A percentile compares a stretch with the other conserved stretches of the same genome.
These are phyloP conservation scores for Daldinia decipiens DNA, from an alignment of 495 filamentous ascomycete species.

Conservation along the genomic window DNA sequence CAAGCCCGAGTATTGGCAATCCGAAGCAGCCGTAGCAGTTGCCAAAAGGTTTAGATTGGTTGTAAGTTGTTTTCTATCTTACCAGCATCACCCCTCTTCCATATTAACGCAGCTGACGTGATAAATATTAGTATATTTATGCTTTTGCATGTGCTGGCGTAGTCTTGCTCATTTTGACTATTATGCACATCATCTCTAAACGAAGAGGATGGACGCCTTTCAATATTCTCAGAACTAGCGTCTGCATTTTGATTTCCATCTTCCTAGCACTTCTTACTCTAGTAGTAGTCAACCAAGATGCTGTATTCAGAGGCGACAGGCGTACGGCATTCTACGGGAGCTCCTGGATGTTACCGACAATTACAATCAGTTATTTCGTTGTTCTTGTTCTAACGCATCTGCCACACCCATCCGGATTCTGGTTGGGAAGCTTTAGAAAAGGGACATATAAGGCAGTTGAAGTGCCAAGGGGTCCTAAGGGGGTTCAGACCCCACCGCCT, in stretches of 20 bases:
- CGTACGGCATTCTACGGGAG: slow-evolving; percentile 39
- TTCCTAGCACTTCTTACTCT: slow-evolving; percentile 47
- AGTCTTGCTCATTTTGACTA: slow-evolving; percentile 53
- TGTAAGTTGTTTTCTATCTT: slow-evolving; percentile 44
- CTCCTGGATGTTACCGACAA: slow-evolving; percentile 55
- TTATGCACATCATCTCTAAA: slow-evolving; percentile 52
- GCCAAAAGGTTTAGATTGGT: slow-evolving; percentile 42
- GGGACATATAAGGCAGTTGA: slow-evolving; percentile 24
- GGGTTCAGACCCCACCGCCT: background rate
- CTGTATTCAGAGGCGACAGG: slow-evolving; percentile 13
- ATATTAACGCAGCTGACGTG: background rate
- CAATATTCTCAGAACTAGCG: slow-evolving; percentile 50
- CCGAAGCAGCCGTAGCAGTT: slow-evolving; percentile 26
- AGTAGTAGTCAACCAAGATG: slow-evolving; percentile 39
- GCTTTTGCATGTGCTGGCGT: slow-evolving; percentile 58
- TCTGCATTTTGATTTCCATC: slow-evolving; percentile 51
- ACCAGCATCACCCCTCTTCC: background rate
- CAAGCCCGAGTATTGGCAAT: slow-evolving; percentile 24
- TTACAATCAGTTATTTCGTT: slow-evolving; percentile 49
- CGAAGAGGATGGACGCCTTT: slow-evolving; percentile 47
- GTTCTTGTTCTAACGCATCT: slow-evolving; percentile 52
- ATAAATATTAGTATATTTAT: slow-evolving; percentile 50
- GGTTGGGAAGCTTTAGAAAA: slow-evolving; percentile 35
- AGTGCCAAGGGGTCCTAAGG: slow-evolving; percentile 4
- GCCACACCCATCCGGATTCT: slow-evolving; percentile 45